These are phyloP conservation scores for Fusarium mangiferae DNA, from an alignment of 2,329 filamentous ascomycete genomes.

Conservation along the genomic window DNA sequence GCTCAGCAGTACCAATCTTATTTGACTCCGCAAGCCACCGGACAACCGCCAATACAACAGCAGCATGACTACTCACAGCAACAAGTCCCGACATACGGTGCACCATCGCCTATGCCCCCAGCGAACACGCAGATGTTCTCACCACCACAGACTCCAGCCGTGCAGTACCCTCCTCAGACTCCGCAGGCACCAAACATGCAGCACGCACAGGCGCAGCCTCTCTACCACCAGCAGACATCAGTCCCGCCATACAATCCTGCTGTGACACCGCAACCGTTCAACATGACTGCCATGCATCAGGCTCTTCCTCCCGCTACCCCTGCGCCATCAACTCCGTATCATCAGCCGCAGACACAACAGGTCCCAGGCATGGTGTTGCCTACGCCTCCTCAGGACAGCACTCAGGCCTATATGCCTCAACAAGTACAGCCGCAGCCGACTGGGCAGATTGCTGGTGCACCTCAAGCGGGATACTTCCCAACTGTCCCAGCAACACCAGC, in stretches of 20 bases:
- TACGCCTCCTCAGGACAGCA: not conserved
- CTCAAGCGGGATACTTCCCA: constrained; percentile 9
- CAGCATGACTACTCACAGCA: not conserved
- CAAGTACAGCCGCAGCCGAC: not conserved
- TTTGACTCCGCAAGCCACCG: not conserved
- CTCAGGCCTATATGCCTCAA: not conserved
- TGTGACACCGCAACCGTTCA: not conserved
- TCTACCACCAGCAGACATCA: not conserved
- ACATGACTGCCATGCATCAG: constrained; percentile 21
- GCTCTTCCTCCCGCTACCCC: constrained; percentile 20
- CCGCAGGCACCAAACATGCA: not conserved
- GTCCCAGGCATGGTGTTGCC: not conserved
- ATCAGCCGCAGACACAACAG: not conserved
- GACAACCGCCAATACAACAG: constrained; percentile 1
- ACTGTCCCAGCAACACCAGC: not conserved
- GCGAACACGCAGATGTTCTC: not conserved
- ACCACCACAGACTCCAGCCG: not conserved
- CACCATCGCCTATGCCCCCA: not conserved
- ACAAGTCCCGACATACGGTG: not conserved
- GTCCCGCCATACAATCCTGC: not conserved
- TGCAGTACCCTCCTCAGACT: not conserved
- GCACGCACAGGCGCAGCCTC: not conserved
- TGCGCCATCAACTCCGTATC: not conserved
- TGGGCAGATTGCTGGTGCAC: not conserved
- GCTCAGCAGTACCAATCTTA: not conserved